Evolutionary conservation across 208 protist genomes (phyloP), one percentile per base, ranked within the genome.

Genomic region (Acanthamoeba sp.): DNA sequence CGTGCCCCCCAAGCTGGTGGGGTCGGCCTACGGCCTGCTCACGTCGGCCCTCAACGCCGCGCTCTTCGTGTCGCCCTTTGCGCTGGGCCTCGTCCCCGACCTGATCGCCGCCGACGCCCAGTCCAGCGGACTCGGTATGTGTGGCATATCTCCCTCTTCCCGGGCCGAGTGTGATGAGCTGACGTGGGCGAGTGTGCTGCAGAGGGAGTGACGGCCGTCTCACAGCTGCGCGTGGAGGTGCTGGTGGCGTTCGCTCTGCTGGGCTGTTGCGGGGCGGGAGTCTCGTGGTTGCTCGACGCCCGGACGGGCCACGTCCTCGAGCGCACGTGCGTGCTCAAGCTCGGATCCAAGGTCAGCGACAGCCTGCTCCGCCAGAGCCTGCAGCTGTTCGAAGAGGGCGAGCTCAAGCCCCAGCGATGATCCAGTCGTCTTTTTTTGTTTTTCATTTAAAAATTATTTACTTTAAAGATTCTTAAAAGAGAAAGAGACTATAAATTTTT

Each of bases 261-360:
- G 36, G 66, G 66, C 66, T 38, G 22, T 9, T 38, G 12, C 36
- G 66, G 66, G 66, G 18, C 66, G 14, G 66, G 36, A 9, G 16
- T 38, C 7, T 24, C 66, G n/a, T 76, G 66, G 66, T 20, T 40
- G 29, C 7, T 76, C 36, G 66, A 76, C 66, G n/a, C n/a, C 29
- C 66, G 29, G 12, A 40, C 66, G 32, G 66, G 66, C n/a, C 12
- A n/a, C 66, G 29, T 76, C 7, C 66, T 76, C 32, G 66, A 76
- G 36, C 66, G 66, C 29, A 76, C 66, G 10, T 76, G 66, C 66
- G 66, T 76, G 66, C 36, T 76, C 32, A 76, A 76, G 66, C 66
- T 76, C 29, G 66, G 66, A 6, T 6, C 66, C 66, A 76, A 40
- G 36, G 66, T 76, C 29, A 76, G 66, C 66, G 36, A 76, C 16